Conservation (phyloP, 441 rosid species). For the Croton setiger region DNA sequence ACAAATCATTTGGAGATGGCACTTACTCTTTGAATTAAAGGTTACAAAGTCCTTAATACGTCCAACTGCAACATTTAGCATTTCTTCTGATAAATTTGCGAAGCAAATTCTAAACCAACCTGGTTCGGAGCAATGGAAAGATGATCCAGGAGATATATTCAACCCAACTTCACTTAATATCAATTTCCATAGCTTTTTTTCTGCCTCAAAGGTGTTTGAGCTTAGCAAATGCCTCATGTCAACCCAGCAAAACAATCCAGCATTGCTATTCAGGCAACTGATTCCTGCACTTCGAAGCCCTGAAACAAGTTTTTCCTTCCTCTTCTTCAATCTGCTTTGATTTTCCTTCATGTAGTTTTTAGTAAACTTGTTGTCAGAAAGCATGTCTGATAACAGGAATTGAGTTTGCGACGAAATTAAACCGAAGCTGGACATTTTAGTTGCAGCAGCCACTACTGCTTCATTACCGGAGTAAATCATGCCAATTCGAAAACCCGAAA, state of each 20-base stretch:
- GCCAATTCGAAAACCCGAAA: conserved; percentile 93
- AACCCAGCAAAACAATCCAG: conserved; percentile 90
- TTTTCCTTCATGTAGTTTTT: conserved; percentile 57
- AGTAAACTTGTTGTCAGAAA: conserved; percentile 67
- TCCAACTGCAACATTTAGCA: conserved; percentile 54
- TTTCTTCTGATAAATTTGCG: conserved; percentile 82
- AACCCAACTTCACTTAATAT: conserved; percentile 63
- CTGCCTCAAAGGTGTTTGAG: conserved; percentile 64
- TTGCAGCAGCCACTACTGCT: conserved; percentile 65
- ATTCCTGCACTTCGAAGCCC: conserved; percentile 71
- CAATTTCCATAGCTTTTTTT: conserved; percentile 75
- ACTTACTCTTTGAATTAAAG: background rate
- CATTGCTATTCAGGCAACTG: conserved; percentile 60
- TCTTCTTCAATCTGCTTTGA: conserved; percentile 44
- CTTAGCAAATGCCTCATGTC: conserved; percentile 80
- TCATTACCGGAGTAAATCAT: conserved; percentile 77
- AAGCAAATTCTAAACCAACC: conserved; percentile 96
- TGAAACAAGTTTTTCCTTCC: conserved; percentile 52
- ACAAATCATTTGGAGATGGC: background rate
- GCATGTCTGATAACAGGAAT: conserved; percentile 58
- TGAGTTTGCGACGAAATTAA: conserved; percentile 92
- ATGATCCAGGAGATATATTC: conserved; percentile 80
- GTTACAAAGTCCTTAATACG: conserved; percentile 55
- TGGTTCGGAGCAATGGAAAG: conserved; percentile 86
- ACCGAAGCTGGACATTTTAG: conserved; percentile 97